Evolutionary conservation across 371 early-diverging fungal species (phyloP).

Genomic region (Sporodiniella umbellata): DNA sequence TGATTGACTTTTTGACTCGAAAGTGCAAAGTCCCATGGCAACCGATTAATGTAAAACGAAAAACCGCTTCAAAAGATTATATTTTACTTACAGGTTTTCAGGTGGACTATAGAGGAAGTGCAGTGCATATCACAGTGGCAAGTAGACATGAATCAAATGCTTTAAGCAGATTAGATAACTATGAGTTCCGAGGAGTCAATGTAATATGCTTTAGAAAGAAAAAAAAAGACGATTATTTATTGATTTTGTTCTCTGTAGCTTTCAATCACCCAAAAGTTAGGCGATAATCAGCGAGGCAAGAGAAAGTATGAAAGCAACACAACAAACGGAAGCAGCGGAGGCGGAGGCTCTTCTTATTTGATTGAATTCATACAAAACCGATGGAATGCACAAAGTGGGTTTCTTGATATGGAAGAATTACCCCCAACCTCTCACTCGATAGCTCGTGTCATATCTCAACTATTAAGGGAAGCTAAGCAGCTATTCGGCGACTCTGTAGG

Average conservation of each 20-base stretch:
- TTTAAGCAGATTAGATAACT: slow-evolving; percentile 28
- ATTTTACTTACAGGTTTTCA: no score
- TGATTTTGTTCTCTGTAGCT: background rate
- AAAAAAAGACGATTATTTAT: background rate
- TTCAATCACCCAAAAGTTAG: background rate
- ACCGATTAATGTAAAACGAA: slow-evolving; percentile 27
- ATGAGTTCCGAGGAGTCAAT: slow-evolving; percentile 13
- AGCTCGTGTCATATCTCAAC: slow-evolving; percentile 32
- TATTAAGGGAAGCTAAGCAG: slow-evolving; percentile 49
- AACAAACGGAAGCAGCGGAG: background rate
- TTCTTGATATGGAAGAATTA: slow-evolving; percentile 51
- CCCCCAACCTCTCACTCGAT: slow-evolving; percentile 30
- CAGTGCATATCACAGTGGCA: slow-evolving; percentile 24
- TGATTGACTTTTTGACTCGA: slow-evolving; percentile 31
- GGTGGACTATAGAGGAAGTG: slow-evolving; percentile 13
- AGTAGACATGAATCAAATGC: slow-evolving; percentile 16
- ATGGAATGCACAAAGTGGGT: slow-evolving; percentile 43
- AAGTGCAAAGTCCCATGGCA: slow-evolving; percentile 39
- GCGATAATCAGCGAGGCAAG: background rate
- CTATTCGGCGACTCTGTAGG: slow-evolving; percentile 48
- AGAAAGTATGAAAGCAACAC: background rate
- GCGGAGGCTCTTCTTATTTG: slow-evolving; percentile 16
- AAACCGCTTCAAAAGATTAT: no score
- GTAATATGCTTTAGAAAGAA: slow-evolving; percentile 3
- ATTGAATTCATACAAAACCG: slow-evolving; percentile 43